Evolutionary conservation across 106 monocot species (phyloP).

Genomic region (Ottelia alismoides): DNA sequence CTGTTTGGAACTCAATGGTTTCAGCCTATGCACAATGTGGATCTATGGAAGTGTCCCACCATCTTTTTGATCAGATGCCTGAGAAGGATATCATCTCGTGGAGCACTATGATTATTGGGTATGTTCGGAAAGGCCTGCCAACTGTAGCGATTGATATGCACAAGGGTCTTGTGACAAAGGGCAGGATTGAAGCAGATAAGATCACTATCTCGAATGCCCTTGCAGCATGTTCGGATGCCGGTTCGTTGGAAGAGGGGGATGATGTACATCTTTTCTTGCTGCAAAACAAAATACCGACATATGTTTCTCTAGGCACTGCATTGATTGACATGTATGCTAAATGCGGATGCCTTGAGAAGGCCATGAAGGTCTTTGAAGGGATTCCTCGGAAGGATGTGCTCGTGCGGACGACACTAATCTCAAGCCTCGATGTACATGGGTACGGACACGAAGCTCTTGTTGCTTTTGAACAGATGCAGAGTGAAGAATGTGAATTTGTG

Average conservation of each 20-base stretch:
- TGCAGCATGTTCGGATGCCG: slow-evolving; percentile 2
- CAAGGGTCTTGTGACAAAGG: slow-evolving; percentile 1
- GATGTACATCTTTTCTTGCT: slow-evolving; percentile 2
- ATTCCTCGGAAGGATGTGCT: slow-evolving; percentile 10
- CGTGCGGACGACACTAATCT: slow-evolving; percentile 25
- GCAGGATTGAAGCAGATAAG: slow-evolving; percentile 3
- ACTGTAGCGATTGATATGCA: slow-evolving; percentile 13
- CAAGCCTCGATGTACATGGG: slow-evolving; percentile 22
- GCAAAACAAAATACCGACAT: slow-evolving; percentile 1
- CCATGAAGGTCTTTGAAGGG: slow-evolving; percentile 15
- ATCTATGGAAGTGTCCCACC: slow-evolving; percentile 3
- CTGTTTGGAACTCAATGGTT: slow-evolving; percentile 75
- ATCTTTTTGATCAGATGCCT: slow-evolving; percentile 14
- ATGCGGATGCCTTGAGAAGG: slow-evolving; percentile 21
- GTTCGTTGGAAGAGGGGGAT: slow-evolving; percentile 2
- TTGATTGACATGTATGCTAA: slow-evolving; percentile 33
- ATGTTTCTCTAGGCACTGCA: slow-evolving; percentile 17
- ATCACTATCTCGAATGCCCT: slow-evolving; percentile 8
- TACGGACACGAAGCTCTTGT: slow-evolving; percentile 6
- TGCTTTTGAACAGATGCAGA: slow-evolving; percentile 15
- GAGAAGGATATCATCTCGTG: slow-evolving; percentile 20
- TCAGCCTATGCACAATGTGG: slow-evolving; percentile 37
- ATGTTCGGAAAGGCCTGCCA: slow-evolving; percentile 3
- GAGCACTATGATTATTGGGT: slow-evolving; percentile 28
- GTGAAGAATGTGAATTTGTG: neutral